Base-by-base conservation (phyloP, 148 eudicot genomes). In the Talinum fruticosum region DNA sequence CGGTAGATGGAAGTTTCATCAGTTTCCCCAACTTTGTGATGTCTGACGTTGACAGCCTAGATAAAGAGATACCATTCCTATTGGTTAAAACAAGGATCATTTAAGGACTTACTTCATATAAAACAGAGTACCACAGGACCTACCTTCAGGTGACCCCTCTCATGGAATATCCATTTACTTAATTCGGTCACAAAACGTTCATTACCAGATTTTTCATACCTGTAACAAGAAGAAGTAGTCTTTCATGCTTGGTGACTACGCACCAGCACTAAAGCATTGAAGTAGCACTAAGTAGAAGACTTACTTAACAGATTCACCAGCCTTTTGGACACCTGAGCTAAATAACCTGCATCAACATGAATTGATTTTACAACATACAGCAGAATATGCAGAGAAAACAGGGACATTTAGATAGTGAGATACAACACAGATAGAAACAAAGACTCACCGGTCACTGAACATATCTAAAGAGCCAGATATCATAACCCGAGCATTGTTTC, bases 71-170 rank as follows among this genome's bases (percentile, higher is more conserved):
- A 76, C 33, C 23, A 47, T 68, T 61, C 15, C n/a, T 10, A 12
- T 70, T 72, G 72, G 29, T 15, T 44, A 7, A 6, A 81, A 64
- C 16, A 28, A 41, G 57, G 1, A 32, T 35, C 47, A 59, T 71
- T 44, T 29, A 75, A 61, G 34, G 71, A 59, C 18, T n/a, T 23
- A 65, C 2, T 41, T 51, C 47, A 37, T 36, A 41, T 14, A 10
- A 12, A 76, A 49, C 37, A 30, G 28, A 72, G 37, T 35, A 69
- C 64, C 54, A 36, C 26, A 51, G 32, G 61, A 57, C 74, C 38
- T 75, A 92, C 97, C 97, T 91, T 93, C 19, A 93, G 86, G 81
- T 93, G 98, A 85, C 98, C 98, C 77, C 98, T 90, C 83, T 91
- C 98, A 67, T 93, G 98, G 87, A 93, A 91, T 59, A 93, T 82